Evolutionary conservation across 2,329 filamentous ascomycete genomes (phyloP), one percentile per base, ranked within the genome.

Genomic region (Chaetomiaceae sp.): DNA sequence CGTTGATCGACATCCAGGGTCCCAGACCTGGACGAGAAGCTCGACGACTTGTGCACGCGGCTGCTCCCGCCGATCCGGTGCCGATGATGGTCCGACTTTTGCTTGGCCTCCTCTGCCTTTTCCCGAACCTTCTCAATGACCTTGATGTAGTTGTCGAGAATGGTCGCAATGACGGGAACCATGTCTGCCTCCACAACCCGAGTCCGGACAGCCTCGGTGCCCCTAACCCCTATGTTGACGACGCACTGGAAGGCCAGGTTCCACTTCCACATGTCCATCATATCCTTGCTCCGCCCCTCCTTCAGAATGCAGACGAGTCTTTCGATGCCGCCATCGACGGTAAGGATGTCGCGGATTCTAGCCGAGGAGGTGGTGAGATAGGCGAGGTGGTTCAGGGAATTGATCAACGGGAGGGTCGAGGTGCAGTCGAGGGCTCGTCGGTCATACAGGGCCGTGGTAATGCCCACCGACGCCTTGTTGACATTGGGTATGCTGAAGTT

Each of bases 231-330:
- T 67, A 99, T 97, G 71, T 99, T 99, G 69, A 99, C 94, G 60
- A 97, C 91, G 71, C 94, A 99, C 72, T 97, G 94, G 71, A 99
- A 99, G 49, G 94, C 94, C 59, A 99, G 80, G 68, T 96, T 99
- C 94, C 94, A 99, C 74, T 97, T 97, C 94, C 94, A 99, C 89
- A 96, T 96, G 71, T 96, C 92, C 92, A 97, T 96, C 85, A 96
- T 87, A 70, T 99, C 92, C 72, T 91, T 95, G 74, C 89, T 96
- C 68, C 94, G 82, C 59, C 94, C 94, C 72, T 96, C 90, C 73
- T 99, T 99, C 71, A 99, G 82, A 67, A 99, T 96, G 80, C 91
- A 96, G 69, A 99, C 89, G 63, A 99, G 78, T 61, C 92, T 80
- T 76, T 99, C 94, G 71, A 99, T 94, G 58, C 94, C 94, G 72